These are phyloP conservation scores for Echria macrotheca DNA, from an alignment of 495 filamentous ascomycete genomes.

Conservation along the genomic window DNA sequence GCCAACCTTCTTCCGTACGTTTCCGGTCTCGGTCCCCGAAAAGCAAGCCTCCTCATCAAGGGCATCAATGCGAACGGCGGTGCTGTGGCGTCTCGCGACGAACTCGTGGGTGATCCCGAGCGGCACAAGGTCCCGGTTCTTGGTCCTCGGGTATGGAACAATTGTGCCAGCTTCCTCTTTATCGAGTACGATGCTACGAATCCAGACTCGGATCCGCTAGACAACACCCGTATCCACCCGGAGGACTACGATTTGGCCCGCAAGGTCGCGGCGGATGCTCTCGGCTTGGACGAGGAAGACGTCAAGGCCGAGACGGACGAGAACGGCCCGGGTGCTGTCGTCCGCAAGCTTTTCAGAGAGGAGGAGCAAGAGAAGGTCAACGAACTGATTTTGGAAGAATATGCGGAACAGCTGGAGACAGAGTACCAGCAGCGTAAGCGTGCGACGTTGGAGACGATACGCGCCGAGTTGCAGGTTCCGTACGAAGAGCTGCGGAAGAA, in stretches of 20 bases:
- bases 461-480: slow-evolving; percentile 83
- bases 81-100: slow-evolving; percentile 69
- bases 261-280: slow-evolving; percentile 96
- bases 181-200: slow-evolving; percentile 79
- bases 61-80: slow-evolving; percentile 83
- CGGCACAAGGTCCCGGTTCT: slow-evolving; percentile 72
- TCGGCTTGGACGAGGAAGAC: slow-evolving; percentile 95
- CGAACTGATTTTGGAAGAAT: slow-evolving; percentile 91
- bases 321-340: slow-evolving; percentile 79
- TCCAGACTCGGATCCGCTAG: slow-evolving; percentile 78
- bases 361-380: slow-evolving; percentile 92
- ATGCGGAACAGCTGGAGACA: slow-evolving; percentile 88
- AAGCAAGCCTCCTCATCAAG: slow-evolving; percentile 81
- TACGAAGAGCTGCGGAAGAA: slow-evolving; percentile 89
- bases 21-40: slow-evolving; percentile 87
- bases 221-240: slow-evolving; percentile 93
- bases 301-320: slow-evolving; percentile 90
- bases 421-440: slow-evolving; percentile 93
- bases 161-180: slow-evolving; percentile 90
- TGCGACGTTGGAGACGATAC: slow-evolving; percentile 92
- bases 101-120: slow-evolving; percentile 80
- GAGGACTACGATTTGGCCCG: slow-evolving; percentile 96
- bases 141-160: slow-evolving; percentile 86
- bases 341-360: slow-evolving; percentile 86
- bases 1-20: slow-evolving; percentile 88